Base-by-base conservation (phyloP, 2,329 filamentous ascomycete species). In the Cadophora sp. region DNA sequence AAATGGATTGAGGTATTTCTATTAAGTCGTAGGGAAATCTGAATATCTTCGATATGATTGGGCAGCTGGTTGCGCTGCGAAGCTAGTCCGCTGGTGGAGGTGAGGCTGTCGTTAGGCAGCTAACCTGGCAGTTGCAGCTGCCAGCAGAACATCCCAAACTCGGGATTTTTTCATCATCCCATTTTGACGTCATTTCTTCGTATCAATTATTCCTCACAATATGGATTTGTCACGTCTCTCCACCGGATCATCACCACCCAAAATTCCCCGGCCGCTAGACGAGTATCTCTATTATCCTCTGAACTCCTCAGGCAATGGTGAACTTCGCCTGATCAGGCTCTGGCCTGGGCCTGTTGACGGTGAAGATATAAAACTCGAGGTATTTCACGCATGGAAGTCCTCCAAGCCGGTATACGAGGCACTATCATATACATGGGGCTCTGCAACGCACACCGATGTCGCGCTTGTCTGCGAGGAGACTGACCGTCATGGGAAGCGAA, bases 351-450 rank as follows among this genome's bases (percentile, higher is more conserved):
- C 43, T 1, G 5, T 43, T 14, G 24, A 20, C 8, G 45, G 50
- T 13, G 58, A 58, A 9, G 20, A 58, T 3, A 65, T 68, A 13
- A 16, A 51, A 20, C 56, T 66, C 33, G 56, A 66, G 36, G 41
- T 66, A 39, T 53, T 66, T 22, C 64, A 66, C n/a, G 50, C 56
- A 11, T 9, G 3, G 20, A 41, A 56, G 27, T 63, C 59, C 1
- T 22, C 55, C 7, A 33, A 59, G 11, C 66, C 59, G 4, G 22
- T 24, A 16, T 70, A 68, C 27, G 68, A 70, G 27, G 68, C 66
- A 9, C 18, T 70, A 1, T 70, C 68, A n/a, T 70, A 68, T 30
- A 43, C 47, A 7, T 70, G 68, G 68, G 68, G 66, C 1, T 22
- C 18, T 47, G 33, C 61, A 30, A 33, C 62, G 1, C 36, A 18